These are phyloP conservation scores for Neobulgaria alba DNA, from an alignment of 2,329 filamentous ascomycete genomes.

Conservation along the genomic window DNA sequence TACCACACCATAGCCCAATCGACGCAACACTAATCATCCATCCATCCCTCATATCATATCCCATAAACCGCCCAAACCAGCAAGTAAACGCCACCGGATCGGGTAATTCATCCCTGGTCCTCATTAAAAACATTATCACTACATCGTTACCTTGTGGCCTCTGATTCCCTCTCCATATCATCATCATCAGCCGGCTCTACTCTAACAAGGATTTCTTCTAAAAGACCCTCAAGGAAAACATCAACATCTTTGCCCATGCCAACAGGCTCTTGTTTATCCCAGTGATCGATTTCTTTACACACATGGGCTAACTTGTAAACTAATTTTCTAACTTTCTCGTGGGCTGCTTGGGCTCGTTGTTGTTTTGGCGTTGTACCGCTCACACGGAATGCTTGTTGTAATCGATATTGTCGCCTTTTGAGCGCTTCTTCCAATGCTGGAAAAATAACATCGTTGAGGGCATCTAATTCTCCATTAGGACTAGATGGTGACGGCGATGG, in stretches of 20 bases:
- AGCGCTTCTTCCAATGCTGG: slow-evolving; percentile 88
- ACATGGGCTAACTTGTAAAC: slow-evolving; percentile 75
- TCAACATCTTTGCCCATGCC: slow-evolving; percentile 89
- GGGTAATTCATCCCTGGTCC: not conserved
- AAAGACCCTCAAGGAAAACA: slow-evolving; percentile 80
- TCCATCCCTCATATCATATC: slow-evolving; percentile 1
- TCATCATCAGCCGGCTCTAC: slow-evolving; percentile 66
- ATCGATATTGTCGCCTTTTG: slow-evolving; percentile 61
- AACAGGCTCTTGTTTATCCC: slow-evolving; percentile 77
- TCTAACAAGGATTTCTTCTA: slow-evolving; percentile 88
- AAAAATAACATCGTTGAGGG: slow-evolving; percentile 83
- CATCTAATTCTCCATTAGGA: slow-evolving; percentile 66
- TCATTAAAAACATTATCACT: slow-evolving; percentile 1
- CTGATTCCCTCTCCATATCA: slow-evolving; percentile 19
- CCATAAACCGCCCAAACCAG: slow-evolving; percentile 4
- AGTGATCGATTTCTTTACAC: slow-evolving; percentile 84
- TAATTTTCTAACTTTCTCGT: slow-evolving; percentile 73
- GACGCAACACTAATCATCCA: slow-evolving; percentile 6
- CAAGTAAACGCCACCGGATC: slow-evolving; percentile 2
- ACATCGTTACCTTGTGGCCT: too few relatives aligned
- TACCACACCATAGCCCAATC: too few relatives aligned
- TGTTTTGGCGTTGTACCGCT: slow-evolving; percentile 46
- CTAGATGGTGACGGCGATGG: slow-evolving; percentile 49
- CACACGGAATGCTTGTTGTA: slow-evolving; percentile 33
- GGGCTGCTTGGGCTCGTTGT: slow-evolving; percentile 60